phyloP scores from a whole-genome alignment of 106 monocot genomes.

The Iris macrosiphon region DNA sequence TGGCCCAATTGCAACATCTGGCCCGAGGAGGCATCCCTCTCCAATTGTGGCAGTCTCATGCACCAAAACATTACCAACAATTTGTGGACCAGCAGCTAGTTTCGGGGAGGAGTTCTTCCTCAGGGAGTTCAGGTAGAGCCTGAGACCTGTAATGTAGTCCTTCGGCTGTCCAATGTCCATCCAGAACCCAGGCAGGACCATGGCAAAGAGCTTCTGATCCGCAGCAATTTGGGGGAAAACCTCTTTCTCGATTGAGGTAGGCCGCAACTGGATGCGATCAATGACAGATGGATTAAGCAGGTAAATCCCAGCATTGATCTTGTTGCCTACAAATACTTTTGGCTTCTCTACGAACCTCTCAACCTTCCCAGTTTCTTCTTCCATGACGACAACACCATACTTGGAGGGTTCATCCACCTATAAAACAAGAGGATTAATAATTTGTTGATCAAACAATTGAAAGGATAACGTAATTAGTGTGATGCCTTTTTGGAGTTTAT shows the following conservation, averaged over 20 bases:
- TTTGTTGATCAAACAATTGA: not conserved
- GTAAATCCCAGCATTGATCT: slow-evolving; percentile 63
- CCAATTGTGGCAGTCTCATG: slow-evolving; percentile 59
- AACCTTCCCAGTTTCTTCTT: slow-evolving; percentile 68
- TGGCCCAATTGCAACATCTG: slow-evolving; percentile 56
- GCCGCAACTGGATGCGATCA: slow-evolving; percentile 45
- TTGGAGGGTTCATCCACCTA: slow-evolving; percentile 88
- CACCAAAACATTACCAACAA: slow-evolving; percentile 67
- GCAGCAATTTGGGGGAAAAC: slow-evolving; percentile 59
- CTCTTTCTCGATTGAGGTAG: slow-evolving; percentile 81
- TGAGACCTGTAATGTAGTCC: slow-evolving; percentile 64
- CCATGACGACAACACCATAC: slow-evolving; percentile 85
- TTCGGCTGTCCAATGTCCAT: slow-evolving; percentile 73
- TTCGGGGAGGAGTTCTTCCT: slow-evolving; percentile 31
- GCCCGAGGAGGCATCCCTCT: slow-evolving; percentile 68
- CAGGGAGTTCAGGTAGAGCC: slow-evolving; percentile 56
- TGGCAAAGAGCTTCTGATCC: slow-evolving; percentile 48
- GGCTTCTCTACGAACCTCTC: slow-evolving; percentile 87
- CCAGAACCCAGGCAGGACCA: slow-evolving; percentile 70
- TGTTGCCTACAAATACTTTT: slow-evolving; percentile 48
- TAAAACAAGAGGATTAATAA: not conserved
- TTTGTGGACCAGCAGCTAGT: slow-evolving; percentile 39
- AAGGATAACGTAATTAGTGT: not conserved
- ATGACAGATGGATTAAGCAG: slow-evolving; percentile 46
- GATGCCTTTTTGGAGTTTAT: not conserved